Evolutionary conservation across 345 rosid genomes (phyloP).

Genomic region (Salix udensis): DNA sequence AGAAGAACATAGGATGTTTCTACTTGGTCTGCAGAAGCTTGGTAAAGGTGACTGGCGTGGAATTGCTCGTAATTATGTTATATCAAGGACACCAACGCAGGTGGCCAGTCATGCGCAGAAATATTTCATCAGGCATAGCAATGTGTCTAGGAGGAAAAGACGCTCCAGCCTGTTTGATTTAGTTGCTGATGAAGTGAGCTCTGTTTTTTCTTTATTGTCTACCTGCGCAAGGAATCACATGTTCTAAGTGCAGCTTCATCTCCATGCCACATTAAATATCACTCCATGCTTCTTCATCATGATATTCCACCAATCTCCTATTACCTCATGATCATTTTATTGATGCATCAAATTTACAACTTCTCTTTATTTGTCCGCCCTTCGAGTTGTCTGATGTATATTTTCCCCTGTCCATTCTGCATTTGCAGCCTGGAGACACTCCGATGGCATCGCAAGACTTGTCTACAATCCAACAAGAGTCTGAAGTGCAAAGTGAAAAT

Average conservation of each 20-base stretch:
- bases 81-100: constrained; percentile 30
- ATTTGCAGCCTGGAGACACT: constrained; percentile 54
- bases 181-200: constrained; percentile 32
- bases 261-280: not conserved
- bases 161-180: constrained; percentile 36
- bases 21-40: constrained; percentile 27
- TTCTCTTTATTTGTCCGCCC: not conserved
- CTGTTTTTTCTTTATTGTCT: not conserved
- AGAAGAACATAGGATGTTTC: constrained; percentile 33
- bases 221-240: not conserved
- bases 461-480: constrained; percentile 31
- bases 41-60: constrained; percentile 40
- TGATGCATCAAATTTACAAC: not conserved
- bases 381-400: not conserved
- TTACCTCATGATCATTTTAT: not conserved
- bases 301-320: too few species aligned
- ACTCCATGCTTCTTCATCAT: not conserved
- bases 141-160: constrained; percentile 32
- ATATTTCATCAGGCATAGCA: constrained; percentile 30
- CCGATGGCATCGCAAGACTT: constrained; percentile 58
- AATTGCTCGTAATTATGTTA: constrained; percentile 26
- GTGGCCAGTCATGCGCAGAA: constrained; percentile 42
- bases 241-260: not conserved
- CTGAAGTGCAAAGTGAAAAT: constrained; percentile 44
- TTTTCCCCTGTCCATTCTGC: not conserved